These are phyloP conservation scores for Pouteria campechiana DNA, from an alignment of 179 eudicot genomes.

Conservation along the genomic window DNA sequence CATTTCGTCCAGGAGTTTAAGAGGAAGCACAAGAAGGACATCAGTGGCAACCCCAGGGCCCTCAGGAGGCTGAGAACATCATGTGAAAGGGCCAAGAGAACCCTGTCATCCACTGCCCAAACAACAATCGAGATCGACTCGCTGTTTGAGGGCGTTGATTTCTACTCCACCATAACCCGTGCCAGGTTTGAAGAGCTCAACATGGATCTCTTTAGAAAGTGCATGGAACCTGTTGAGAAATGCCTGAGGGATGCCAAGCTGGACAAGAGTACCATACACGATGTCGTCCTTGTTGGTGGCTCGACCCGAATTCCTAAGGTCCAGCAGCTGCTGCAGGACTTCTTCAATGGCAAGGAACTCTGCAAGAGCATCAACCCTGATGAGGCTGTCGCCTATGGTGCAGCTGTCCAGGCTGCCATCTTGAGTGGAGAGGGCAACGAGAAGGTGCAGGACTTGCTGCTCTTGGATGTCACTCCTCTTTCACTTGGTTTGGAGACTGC, in stretches of 20 bases:
- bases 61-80: constrained; percentile 4
- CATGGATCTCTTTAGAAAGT: constrained; percentile 9
- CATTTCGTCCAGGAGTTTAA: constrained; percentile 10
- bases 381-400: constrained; percentile 34
- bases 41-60: constrained; percentile 9
- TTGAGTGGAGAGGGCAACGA: constrained; percentile 20
- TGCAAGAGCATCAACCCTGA: constrained; percentile 34
- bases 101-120: constrained; percentile 7
- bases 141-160: constrained; percentile 10
- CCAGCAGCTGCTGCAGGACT: constrained; percentile 21
- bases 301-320: constrained; percentile 14
- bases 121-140: constrained; percentile 7
- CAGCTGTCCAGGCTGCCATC: constrained; percentile 25
- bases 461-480: constrained; percentile 23
- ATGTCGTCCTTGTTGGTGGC: constrained; percentile 15
- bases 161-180: constrained; percentile 4
- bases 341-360: constrained; percentile 33
- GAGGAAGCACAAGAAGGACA: constrained; percentile 8
- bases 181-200: constrained; percentile 11
- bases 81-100: constrained; percentile 10
- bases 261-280: constrained; percentile 7
- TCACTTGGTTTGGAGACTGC: constrained; percentile 18
- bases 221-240: constrained; percentile 10
- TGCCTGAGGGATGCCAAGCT: constrained; percentile 7
- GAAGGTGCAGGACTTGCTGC: constrained; percentile 23